Conservation (phyloP, 352 stramenopile genomes). For the Globisporangium mamillatum region DNA sequence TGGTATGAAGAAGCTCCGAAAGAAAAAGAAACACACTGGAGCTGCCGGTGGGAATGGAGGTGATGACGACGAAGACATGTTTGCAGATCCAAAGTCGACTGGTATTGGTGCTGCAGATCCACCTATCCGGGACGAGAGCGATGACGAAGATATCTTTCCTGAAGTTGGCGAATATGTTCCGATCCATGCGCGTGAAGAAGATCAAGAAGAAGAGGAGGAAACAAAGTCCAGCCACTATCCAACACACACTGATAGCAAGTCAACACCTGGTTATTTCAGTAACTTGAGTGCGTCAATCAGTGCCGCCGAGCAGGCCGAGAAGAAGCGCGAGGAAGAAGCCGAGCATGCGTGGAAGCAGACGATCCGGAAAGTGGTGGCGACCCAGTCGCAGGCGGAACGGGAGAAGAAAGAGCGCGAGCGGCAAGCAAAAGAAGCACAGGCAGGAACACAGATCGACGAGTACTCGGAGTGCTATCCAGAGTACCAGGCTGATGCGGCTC, state of each 20-base stretch:
- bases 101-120: conserved; percentile 1
- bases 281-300: conserved; percentile 71
- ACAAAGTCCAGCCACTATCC: not conserved
- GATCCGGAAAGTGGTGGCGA: conserved; percentile 49
- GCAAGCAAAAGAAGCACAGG: conserved; percentile 38
- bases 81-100: not conserved
- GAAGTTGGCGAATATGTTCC: conserved; percentile 72
- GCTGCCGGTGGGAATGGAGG: conserved; percentile 1
- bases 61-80: conserved; percentile 2
- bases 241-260: not conserved
- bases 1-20: conserved; percentile 41
- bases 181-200: conserved; percentile 41
- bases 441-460: conserved; percentile 35
- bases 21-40: conserved; percentile 23
- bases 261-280: conserved; percentile 46
- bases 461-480: conserved; percentile 63
- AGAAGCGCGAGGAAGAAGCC: conserved; percentile 38
- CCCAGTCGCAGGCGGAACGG: conserved; percentile 39
- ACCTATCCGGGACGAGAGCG: conserved; percentile 22
- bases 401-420: conserved; percentile 36
- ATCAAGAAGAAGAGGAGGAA: conserved; percentile 11
- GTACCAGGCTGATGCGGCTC: conserved; percentile 31
- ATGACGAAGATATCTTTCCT: conserved; percentile 76
- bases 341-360: conserved; percentile 58
- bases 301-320: conserved; percentile 41